A percentile compares a stretch with the other conserved stretches of the same genome.
Evolutionary conservation across 805 yeast genomes (phyloP).

Genomic region (Scheffersomyces amazonensis): DNA sequence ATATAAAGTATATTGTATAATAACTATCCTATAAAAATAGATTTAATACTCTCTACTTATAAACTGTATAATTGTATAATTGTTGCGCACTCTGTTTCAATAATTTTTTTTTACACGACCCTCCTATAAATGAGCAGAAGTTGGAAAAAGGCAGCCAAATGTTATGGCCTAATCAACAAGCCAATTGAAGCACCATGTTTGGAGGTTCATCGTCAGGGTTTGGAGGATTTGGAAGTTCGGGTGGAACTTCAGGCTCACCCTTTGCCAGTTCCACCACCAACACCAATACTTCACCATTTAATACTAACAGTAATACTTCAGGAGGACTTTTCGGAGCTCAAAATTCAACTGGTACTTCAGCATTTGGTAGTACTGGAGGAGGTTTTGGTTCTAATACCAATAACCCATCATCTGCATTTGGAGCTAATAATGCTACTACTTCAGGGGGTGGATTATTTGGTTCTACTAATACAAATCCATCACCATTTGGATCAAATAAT

Average conservation of each 20-base stretch:
- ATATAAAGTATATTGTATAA: background rate
- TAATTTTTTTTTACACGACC: too few species aligned
- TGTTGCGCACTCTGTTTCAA: too few species aligned
- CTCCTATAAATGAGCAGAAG: too few species aligned
- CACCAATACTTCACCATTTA: conserved; percentile 33
- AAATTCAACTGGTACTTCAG: conserved; percentile 10
- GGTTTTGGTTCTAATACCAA: conserved; percentile 14
- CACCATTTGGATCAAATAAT: conserved; percentile 18
- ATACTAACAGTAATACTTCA: conserved; percentile 15
- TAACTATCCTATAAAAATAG: too few species aligned
- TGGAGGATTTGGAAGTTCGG: conserved; percentile 42
- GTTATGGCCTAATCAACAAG: too few species aligned
- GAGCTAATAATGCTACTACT: conserved; percentile 18
- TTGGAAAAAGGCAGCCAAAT: too few species aligned
- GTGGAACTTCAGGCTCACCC: conserved; percentile 26
- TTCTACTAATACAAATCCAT: conserved; percentile 16
- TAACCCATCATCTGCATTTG: conserved; percentile 30
- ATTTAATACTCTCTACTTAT: too few species aligned
- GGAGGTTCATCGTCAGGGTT: conserved; percentile 50
- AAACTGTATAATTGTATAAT: too few species aligned
- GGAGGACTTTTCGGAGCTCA: conserved; percentile 9
- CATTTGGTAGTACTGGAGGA: conserved; percentile 12
- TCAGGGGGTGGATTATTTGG: conserved; percentile 24
- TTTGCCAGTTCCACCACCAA: conserved; percentile 17
- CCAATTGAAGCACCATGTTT: conserved; percentile 33